Evolutionary conservation across 495 filamentous ascomycete genomes (phyloP).

Genomic region (Peziza echinospora): DNA sequence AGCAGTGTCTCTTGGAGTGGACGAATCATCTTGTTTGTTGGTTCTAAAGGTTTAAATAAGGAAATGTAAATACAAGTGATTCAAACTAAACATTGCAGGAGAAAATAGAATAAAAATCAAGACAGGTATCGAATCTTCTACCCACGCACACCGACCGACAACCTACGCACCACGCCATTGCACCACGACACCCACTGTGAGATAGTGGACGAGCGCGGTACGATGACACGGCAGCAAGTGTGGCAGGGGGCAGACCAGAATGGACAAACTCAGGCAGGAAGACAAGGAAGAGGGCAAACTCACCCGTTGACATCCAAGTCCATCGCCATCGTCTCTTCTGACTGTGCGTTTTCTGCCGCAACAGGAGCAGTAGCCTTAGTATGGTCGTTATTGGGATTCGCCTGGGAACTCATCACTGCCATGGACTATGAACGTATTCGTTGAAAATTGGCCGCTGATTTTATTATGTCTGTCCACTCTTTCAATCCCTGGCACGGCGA

Average conservation of each 20-base stretch:
- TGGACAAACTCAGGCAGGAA: slow-evolving; percentile 17
- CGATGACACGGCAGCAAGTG: slow-evolving; percentile 6
- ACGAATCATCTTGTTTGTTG: slow-evolving; percentile 21
- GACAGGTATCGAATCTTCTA: slow-evolving; percentile 1
- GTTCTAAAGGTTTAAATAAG: slow-evolving; percentile 14
- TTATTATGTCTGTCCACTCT: too few species aligned
- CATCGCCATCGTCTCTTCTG: slow-evolving; percentile 21
- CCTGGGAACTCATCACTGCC: slow-evolving; percentile 21
- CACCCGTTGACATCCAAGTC: slow-evolving; percentile 21
- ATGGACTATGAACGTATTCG: too few species aligned
- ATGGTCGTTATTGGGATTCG: slow-evolving; percentile 14
- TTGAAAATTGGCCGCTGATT: too few species aligned
- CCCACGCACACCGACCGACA: slow-evolving; percentile 7
- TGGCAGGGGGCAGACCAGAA: slow-evolving; percentile 14
- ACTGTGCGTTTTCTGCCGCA: slow-evolving; percentile 13
- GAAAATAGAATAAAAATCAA: background rate
- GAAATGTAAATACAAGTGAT: slow-evolving; percentile 10
- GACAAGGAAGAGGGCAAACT: slow-evolving; percentile 22
- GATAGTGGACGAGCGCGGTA: slow-evolving; percentile 10
- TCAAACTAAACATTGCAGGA: background rate
- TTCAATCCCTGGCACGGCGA: too few species aligned
- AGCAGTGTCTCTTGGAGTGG: slow-evolving; percentile 15
- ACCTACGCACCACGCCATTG: slow-evolving; percentile 9
- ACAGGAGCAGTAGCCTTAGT: slow-evolving; percentile 17
- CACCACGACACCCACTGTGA: slow-evolving; percentile 10